Evolutionary conservation across 495 filamentous ascomycete genomes (phyloP), one percentile per base, ranked within the genome.

Genomic region (Neurospora hispaniola): DNA sequence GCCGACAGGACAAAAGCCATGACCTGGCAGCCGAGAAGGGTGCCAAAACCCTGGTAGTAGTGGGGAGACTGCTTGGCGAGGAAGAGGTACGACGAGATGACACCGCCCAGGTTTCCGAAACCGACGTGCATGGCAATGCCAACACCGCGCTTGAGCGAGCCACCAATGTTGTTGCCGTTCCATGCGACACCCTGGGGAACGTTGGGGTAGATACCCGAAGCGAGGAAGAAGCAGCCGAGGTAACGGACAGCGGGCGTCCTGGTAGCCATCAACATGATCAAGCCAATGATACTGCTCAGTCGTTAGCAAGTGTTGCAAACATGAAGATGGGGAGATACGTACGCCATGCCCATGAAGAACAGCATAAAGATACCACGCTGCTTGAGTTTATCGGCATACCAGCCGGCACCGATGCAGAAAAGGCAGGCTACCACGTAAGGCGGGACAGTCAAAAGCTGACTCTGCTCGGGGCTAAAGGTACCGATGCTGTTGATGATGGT

Each of bases 71-170:
- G 86, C 35, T 84, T 84, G 12, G 83, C 81, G 5, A 89, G 84
- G 79, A 91, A 94, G 7, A 92, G 83, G 76, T 92, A 92, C 12
- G 88, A 90, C n/a, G 90, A 88, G 42, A 94, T 80, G 10, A 89
- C 88, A 38, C 90, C 91, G 23, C 92, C 92, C 8, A 92, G 80
- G 79, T 93, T 93, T 69, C 92, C 92, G 75, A 94, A 92, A 27
- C 87, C 89, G 69, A 94, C 91, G 79, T 94, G 92, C 85, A 93
- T 88, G n/a, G 92, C 92, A 72, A 93, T 93, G 48, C 91, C 92
- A 48, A 91, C 90, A 71, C 88, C 89, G 38, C 92, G 88, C 80
- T 94, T 94, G 12, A 91, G 91, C 71, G 92, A 92, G 1, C 92
- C 92, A 31, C 90, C 91, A 68, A 93, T 91, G 78, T 94, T 94